Base-by-base conservation (phyloP, 2,329 filamentous ascomycete genomes). In the Paraphaeosphaeria minitans region DNA sequence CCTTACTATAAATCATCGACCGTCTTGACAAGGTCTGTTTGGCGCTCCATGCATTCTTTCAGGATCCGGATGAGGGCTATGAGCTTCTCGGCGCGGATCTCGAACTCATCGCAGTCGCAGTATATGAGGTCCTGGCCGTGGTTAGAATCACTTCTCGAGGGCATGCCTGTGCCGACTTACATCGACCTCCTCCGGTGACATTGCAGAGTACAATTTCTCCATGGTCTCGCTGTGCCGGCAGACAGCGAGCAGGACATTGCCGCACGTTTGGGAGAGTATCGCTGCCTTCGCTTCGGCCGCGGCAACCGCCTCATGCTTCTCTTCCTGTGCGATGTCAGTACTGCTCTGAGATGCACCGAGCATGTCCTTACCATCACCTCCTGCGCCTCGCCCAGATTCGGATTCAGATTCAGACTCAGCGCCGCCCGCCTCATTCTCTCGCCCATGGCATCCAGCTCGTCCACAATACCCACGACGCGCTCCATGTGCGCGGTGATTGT, bases 31-130 rank as follows among this genome's bases (percentile, higher is more conserved):
- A 60, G 53, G 13, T 60, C 54, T 19, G 58, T 60, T 39, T 60
- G 58, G 13, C 54, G 50, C 37, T 57, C 54, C 58, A 60, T 56
- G 31, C 58, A 56, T 46, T 56, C 58, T 29, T 45, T 42, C 7
- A 60, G 46, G 29, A 54, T 57, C 12, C 49, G 49, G 12, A 60
- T 47, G 45, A 60, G 27, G 46, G 43, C 33, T 8, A 56, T 52
- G n/a, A 60, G 49, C 22, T 57, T 60, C 16, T 60, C 43, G 3
- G 52, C 53, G 21, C 58, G 58, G 5, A 57, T 24, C 37, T 60
- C 58, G 27, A 57, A 57, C 21, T 60, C 58, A 47, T 60, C 58
- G 24, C 58, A 60, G 35, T 60, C 54, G 50, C 58, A 60, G 50
- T 56, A 60, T n/a, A 60, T 49, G 29, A 60, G 50, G 4, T 60